Base-by-base conservation (phyloP, 768 basidiomycete genomes). In the Guyanaporus albipodus region DNA sequence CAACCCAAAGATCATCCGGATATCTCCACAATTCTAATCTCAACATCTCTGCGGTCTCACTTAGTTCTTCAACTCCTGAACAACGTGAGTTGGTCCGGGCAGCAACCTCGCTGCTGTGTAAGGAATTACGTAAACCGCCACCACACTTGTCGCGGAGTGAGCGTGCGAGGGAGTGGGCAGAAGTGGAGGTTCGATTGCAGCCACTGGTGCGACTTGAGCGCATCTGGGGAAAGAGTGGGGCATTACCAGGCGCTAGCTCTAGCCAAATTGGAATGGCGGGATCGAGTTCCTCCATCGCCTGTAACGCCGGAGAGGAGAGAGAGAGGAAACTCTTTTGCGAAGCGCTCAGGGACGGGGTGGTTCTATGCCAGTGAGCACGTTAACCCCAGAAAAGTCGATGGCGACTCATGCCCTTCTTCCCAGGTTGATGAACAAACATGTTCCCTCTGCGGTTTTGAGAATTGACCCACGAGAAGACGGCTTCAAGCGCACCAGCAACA, bases 311-410 rank as follows among this genome's bases (percentile, higher is more conserved):
- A 28, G 89, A 87, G 67, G 89, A 91, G 53, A 73, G 83, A 58
- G 88, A 93, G 66, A 70, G 85, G 52, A 75, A 73, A 43, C 63
- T 79, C 26, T 95, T 93, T 58, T 72, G 74, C 27, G 88, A 92
- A 44, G 82, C 87, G 0, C 62, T 94, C 45, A 70, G 81, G 56
- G 92, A 95, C 69, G 92, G 92, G 1, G 86, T 83, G 64, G 78
- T 94, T 18, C 75, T 95, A 19, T 93, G 92, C 81, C 84, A 89
- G 92, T 94, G 60, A 70, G 91, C 82, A 32, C 34, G 48, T 22
- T 54, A 46, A 37, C 42, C 32, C 46, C 36, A 24, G 52, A 42
- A 41, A 35, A 37, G 26, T 17, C 38, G 19, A 29, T 44, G 54
- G 41, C 42, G 22, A 31, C 41, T 23, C 38, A 42, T 35, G 26